Evolutionary conservation across 495 filamentous ascomycete species (phyloP).

Genomic region (Talaromyces thailandensis): DNA sequence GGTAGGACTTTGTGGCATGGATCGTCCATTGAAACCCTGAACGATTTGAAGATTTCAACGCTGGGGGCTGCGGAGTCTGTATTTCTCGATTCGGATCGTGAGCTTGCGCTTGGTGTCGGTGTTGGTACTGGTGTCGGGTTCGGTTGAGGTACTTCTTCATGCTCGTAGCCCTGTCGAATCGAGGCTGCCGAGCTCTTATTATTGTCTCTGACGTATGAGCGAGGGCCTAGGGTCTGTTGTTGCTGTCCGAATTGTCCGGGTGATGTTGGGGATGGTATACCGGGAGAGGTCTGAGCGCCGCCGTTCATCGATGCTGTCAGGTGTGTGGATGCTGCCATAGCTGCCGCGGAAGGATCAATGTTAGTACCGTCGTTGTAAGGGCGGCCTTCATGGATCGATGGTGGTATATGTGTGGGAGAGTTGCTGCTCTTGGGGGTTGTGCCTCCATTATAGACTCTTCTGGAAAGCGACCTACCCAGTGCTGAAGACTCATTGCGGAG

Average conservation of each 20-base stretch:
- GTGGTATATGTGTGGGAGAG: constrained; percentile 69
- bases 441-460: constrained; percentile 74
- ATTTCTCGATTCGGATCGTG: constrained; percentile 19
- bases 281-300: constrained; percentile 54
- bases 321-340: constrained; percentile 66
- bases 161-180: constrained; percentile 30
- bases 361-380: constrained; percentile 39
- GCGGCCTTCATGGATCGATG: constrained; percentile 45
- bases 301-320: constrained; percentile 65
- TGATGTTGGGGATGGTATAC: constrained; percentile 79
- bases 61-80: constrained; percentile 35
- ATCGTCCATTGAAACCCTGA: constrained; percentile 94
- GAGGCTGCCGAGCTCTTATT: constrained; percentile 18
- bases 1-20: constrained; percentile 96
- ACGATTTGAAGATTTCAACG: constrained; percentile 97
- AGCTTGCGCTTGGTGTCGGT: constrained; percentile 25
- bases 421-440: constrained; percentile 61
- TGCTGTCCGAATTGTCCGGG: constrained; percentile 48
- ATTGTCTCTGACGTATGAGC: constrained; percentile 35
- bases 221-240: constrained; percentile 36
- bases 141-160: constrained; percentile 31
- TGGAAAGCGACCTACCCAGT: constrained; percentile 66
- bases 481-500: constrained; percentile 1
- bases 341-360: constrained; percentile 55
- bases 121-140: constrained; percentile 26